Conservation (phyloP, 169 alveolate genomes). For the Plasmodium gonderi region DNA sequence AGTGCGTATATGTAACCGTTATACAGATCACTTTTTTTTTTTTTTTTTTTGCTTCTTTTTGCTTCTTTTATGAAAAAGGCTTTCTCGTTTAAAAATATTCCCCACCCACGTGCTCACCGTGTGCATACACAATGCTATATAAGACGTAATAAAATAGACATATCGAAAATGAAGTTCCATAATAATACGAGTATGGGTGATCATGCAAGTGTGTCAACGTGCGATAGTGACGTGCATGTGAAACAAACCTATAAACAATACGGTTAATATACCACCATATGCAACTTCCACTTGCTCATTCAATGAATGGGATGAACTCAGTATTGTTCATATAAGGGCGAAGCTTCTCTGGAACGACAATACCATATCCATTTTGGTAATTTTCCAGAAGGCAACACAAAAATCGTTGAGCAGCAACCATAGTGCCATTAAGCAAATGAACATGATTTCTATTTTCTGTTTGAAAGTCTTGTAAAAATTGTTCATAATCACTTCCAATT, state of each 20-base stretch:
- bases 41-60: constrained; percentile 2
- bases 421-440: constrained; percentile 98
- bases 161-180: too few species aligned
- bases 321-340: constrained; percentile 93
- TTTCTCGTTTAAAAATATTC: too few species aligned
- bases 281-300: not conserved
- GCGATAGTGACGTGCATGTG: not conserved
- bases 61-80: not conserved
- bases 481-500: constrained; percentile 89
- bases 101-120: too few species aligned
- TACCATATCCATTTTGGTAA: constrained; percentile 95
- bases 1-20: too few species aligned
- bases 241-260: not conserved
- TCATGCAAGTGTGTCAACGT: not conserved
- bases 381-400: constrained; percentile 97
- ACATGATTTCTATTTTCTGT: constrained; percentile 86
- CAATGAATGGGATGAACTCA: constrained; percentile 89
- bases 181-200: not conserved
- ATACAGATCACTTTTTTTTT: not conserved
- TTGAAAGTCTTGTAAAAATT: constrained; percentile 87
- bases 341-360: constrained; percentile 93
- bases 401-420: constrained; percentile 98
- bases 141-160: too few species aligned
- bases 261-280: not conserved
- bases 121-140: too few species aligned